These are phyloP conservation scores for Drechslerella dactyloides DNA, from an alignment of 2,329 filamentous ascomycete species.

Conservation along the genomic window DNA sequence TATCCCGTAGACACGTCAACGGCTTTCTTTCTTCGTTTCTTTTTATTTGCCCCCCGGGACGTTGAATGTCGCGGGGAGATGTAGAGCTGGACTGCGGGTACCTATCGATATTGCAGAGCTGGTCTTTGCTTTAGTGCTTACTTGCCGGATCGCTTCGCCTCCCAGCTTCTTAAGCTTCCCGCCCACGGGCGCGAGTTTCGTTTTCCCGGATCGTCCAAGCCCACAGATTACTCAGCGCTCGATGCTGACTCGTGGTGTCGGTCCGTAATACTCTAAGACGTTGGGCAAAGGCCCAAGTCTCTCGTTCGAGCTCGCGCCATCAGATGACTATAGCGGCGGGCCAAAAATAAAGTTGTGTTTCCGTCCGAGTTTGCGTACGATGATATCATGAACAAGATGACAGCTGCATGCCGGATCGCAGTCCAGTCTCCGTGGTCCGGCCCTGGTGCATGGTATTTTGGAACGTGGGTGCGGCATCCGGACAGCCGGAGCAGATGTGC, in stretches of 20 bases:
- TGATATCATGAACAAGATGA: neutral
- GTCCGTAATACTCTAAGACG: neutral
- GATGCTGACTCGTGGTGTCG: neutral
- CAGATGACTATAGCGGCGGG: neutral
- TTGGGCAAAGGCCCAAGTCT: neutral
- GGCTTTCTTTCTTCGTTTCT: no score
- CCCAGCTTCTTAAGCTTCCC: neutral
- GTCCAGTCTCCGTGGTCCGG: no score
- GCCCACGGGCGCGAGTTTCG: neutral
- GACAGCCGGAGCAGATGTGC: neutral
- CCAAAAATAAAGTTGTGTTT: constrained; percentile 1
- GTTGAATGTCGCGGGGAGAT: no score
- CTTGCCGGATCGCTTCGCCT: neutral
- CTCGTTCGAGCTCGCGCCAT: no score
- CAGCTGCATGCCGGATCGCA: neutral
- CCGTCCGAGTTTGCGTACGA: neutral
- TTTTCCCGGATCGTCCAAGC: neutral
- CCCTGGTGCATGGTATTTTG: no score
- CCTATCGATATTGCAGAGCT: neutral
- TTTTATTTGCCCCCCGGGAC: no score
- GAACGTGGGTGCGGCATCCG: neutral
- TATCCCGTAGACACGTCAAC: no score
- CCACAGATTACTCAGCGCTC: neutral
- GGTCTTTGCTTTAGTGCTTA: constrained; percentile 1
- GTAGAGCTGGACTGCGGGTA: neutral